A percentile compares a stretch with the other conserved stretches of the same genome.
phyloP scores from a whole-genome alignment of 805 yeast genomes.

The Saccharomycopsis oosterbeekiorum region DNA sequence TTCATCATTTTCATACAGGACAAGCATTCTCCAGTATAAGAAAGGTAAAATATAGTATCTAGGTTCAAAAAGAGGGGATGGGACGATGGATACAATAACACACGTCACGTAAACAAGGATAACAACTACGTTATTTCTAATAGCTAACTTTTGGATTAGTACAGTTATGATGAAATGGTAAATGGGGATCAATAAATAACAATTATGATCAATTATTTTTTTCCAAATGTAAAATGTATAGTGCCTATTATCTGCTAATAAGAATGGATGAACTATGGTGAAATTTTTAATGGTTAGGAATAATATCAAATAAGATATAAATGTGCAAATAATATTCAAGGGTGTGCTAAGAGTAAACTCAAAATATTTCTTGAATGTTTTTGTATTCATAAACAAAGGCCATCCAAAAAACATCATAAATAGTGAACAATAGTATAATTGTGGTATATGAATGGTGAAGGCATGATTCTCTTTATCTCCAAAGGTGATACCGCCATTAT shows the following conservation, averaged over 20 bases:
- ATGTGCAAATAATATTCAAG: conserved; percentile 8
- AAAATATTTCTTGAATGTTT: conserved; percentile 33
- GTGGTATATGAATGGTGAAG: conserved; percentile 63
- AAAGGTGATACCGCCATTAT: conserved; percentile 77
- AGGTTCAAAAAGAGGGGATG: conserved; percentile 91
- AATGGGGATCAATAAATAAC: conserved; percentile 47
- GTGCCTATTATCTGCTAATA: conserved; percentile 91
- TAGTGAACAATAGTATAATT: conserved; percentile 65
- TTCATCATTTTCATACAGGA: conserved; percentile 21
- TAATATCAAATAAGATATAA: conserved; percentile 26
- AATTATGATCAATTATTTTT: conserved; percentile 43
- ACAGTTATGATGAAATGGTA: conserved; percentile 50
- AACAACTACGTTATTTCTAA: conserved; percentile 22
- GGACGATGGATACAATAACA: conserved; percentile 53
- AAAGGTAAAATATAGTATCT: conserved; percentile 83
- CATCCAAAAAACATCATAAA: conserved; percentile 56
- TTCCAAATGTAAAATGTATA: conserved; percentile 81
- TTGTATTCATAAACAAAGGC: conserved; percentile 60
- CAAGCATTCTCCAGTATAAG: conserved; percentile 58
- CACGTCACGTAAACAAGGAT: conserved; percentile 44
- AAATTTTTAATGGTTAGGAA: conserved; percentile 44
- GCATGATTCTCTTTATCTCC: conserved; percentile 88
- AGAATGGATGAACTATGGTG: conserved; percentile 79
- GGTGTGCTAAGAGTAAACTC: conserved; percentile 24
- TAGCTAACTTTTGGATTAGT: neutral